A percentile compares a stretch with the other conserved stretches of the same genome.
phyloP scores from a whole-genome alignment of 2,329 filamentous ascomycete genomes.

The Cercospora zeae-maydis region DNA sequence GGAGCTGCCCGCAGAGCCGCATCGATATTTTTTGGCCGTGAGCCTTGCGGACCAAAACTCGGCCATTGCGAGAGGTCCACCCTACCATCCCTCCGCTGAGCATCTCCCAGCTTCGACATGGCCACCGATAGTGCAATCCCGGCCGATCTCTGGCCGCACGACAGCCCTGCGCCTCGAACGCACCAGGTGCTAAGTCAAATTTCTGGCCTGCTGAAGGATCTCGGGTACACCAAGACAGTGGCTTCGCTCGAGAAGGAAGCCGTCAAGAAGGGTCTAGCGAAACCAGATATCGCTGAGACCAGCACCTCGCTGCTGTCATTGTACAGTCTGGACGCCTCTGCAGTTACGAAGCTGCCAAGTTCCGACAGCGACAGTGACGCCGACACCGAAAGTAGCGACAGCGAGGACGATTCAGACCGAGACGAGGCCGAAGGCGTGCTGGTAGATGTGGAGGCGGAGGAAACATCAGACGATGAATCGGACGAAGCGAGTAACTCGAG shows the following conservation, averaged over 20 bases:
- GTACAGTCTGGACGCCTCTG: constrained; percentile 20
- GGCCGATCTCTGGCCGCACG: constrained; percentile 16
- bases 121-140: constrained; percentile 3
- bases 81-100: neutral
- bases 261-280: constrained; percentile 29
- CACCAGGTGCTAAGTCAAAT: constrained; percentile 29
- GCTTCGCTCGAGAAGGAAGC: constrained; percentile 34
- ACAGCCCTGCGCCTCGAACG: constrained; percentile 16
- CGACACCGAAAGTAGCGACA: constrained; percentile 20
- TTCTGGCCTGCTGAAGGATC: constrained; percentile 31
- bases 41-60: neutral
- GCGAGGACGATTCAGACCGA: constrained; percentile 17
- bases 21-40: neutral
- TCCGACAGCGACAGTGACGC: constrained; percentile 16
- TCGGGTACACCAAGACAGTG: constrained; percentile 35
- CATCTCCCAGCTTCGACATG: neutral
- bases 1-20: neutral
- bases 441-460: constrained; percentile 26
- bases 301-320: constrained; percentile 24
- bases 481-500: constrained; percentile 21
- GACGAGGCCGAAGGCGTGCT: constrained; percentile 19
- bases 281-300: neutral
- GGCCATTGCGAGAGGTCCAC: neutral
- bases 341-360: constrained; percentile 5
- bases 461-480: constrained; percentile 27